A percentile compares a stretch with the other conserved stretches of the same genome.
phyloP scores from a whole-genome alignment of 2,329 filamentous ascomycete genomes.

The Nannizziopsis barbatae region DNA sequence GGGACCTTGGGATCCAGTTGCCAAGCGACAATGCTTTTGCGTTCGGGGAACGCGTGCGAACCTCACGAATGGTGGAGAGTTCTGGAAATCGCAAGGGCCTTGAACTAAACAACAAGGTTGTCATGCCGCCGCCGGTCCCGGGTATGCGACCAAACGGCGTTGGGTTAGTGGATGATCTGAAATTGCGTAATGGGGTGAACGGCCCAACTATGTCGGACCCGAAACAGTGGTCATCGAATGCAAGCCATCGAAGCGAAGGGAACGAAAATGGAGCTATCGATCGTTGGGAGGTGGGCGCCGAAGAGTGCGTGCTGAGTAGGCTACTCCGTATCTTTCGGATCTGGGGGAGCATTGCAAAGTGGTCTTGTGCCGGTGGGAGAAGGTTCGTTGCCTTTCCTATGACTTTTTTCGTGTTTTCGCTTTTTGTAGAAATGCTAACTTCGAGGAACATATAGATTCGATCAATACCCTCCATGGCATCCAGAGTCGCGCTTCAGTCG shows the following conservation, averaged over 20 bases:
- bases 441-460: slow-evolving; percentile 26
- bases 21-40: slow-evolving; percentile 47
- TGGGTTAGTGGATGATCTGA: slow-evolving; percentile 30
- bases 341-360: slow-evolving; percentile 46
- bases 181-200: slow-evolving; percentile 22
- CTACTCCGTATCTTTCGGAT: slow-evolving; percentile 46
- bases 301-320: slow-evolving; percentile 44
- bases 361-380: slow-evolving; percentile 45
- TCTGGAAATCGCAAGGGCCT: slow-evolving; percentile 27
- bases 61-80: slow-evolving; percentile 39
- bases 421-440: slow-evolving; percentile 1
- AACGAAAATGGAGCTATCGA: slow-evolving; percentile 35
- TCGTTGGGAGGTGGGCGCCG: slow-evolving; percentile 43
- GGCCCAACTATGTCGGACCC: slow-evolving; percentile 20
- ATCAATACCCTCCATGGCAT: slow-evolving; percentile 45
- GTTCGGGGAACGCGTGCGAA: slow-evolving; percentile 45
- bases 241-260: slow-evolving; percentile 30
- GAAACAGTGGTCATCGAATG: slow-evolving; percentile 32
- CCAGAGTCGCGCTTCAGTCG: slow-evolving; percentile 39
- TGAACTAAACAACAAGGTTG: slow-evolving; percentile 23
- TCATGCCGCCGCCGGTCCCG: slow-evolving; percentile 29
- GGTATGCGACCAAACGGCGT: slow-evolving; percentile 31
- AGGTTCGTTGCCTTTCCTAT: slow-evolving; percentile 29
- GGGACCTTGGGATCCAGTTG: slow-evolving; percentile 44
- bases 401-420: background rate